Conservation (phyloP, 2,329 filamentous ascomycete genomes). For the Leptodontidium sp. region DNA sequence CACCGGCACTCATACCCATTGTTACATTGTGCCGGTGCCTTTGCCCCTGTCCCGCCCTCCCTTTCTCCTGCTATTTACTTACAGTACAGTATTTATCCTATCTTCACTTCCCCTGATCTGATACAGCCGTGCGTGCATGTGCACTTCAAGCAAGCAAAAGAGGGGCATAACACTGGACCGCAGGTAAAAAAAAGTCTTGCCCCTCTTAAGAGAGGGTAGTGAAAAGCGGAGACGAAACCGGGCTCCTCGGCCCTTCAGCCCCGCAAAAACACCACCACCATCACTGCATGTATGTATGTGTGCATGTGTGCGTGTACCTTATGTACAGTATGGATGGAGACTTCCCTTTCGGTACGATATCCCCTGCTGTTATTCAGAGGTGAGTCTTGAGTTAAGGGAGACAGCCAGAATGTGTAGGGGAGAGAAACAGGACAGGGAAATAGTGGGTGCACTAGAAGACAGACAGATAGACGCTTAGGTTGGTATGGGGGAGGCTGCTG, state of each 20-base stretch:
- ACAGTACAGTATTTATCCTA: background rate
- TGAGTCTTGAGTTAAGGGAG: background rate
- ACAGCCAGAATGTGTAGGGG: background rate
- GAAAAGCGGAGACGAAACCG: conserved; percentile 13
- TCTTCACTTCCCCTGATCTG: background rate
- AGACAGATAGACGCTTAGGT: no score
- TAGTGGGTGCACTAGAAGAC: conserved; percentile 10
- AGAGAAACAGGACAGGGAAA: background rate
- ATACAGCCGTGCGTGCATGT: background rate
- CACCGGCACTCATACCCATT: background rate
- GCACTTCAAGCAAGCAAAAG: no score
- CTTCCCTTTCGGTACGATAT: background rate
- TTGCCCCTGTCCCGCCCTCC: no score
- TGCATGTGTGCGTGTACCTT: no score
- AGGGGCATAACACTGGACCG: no score
- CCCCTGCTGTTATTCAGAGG: background rate
- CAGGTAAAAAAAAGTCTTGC: no score
- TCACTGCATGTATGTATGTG: no score
- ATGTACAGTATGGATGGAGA: no score
- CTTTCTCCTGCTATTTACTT: background rate
- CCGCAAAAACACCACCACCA: background rate
- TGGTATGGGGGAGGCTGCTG: no score
- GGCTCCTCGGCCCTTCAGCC: conserved; percentile 5
- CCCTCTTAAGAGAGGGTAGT: background rate
- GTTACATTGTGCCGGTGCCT: no score